Base-by-base conservation (phyloP, 495 filamentous ascomycete species). In the Letharia lupina region DNA sequence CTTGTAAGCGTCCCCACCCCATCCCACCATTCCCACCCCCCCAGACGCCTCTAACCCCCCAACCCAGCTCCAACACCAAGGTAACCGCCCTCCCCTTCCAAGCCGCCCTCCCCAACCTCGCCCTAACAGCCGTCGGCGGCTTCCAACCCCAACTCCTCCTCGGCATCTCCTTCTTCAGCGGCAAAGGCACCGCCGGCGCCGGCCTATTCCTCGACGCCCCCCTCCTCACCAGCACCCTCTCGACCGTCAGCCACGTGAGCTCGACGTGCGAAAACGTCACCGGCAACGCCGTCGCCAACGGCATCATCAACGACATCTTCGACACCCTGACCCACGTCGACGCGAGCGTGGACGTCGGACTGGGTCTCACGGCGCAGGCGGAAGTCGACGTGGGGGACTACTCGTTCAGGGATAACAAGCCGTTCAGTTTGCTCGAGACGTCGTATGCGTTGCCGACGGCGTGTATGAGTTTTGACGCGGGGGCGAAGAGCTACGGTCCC, bases 131-230 rank as follows among this genome's bases (percentile, higher is more conserved):
- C 13, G 60, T 54, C 33, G 65, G 61, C 23, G 62, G 67, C 28
- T 75, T 75, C 48, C 65, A 42, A 18, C 69, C 73, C 11, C 65
- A 71, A 61, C 65, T 75, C 67, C 72, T 75, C 28, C 68, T 74
- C 42, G 71, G 67, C 58, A 67, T 74, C 62, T 56, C 60, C 44
- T 65, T 73, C 61, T 64, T 72, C 63, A n/a, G 15, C 56, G 41
- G 52, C 42, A 8, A 40, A 20, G 69, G 45, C 59, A 63, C 65
- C 18, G 64, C 65, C 9, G 72, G 69, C 54, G 72, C 73, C 9
- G 74, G 74, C 11, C 61, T 68, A 12, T 73, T 69, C 63, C 57
- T 75, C 50, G 61, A 70, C 59, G 54, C 73, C 52, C 73, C 74
- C 47, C 67, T 61, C 3, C 59, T 74, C 33, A 66, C 68, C 12